These are phyloP conservation scores for Parmales sp. DNA, from an alignment of 108 stramenopile genomes.

Conservation along the genomic window DNA sequence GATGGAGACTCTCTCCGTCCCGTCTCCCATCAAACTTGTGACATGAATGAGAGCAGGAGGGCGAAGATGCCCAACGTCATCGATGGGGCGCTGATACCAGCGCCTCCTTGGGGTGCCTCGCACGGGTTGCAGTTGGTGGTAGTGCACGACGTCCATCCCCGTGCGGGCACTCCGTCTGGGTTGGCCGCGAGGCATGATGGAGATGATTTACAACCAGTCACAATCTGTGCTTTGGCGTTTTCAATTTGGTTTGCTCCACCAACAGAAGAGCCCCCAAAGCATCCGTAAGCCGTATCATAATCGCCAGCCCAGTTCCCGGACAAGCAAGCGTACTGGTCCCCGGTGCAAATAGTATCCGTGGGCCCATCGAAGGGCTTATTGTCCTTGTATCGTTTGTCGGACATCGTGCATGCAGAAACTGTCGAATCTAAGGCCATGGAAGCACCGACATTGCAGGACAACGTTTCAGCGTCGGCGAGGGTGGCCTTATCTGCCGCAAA, in stretches of 20 bases:
- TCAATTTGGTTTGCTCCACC: background rate
- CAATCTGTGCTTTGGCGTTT: background rate
- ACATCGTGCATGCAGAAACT: background rate
- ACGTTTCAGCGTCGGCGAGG: slow-evolving; percentile 6
- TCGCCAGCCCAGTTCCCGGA: background rate
- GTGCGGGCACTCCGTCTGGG: background rate
- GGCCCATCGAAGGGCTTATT: background rate
- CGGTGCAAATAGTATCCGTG: background rate
- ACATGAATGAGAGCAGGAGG: slow-evolving; percentile 1
- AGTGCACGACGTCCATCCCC: slow-evolving; percentile 4
- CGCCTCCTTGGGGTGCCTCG: background rate
- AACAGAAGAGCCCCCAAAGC: background rate
- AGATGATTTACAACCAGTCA: background rate
- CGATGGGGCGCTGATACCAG: background rate
- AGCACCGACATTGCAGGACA: slow-evolving; percentile 1
- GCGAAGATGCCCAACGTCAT: background rate
- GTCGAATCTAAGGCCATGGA: background rate
- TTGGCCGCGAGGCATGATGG: background rate
- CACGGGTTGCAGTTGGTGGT: slow-evolving; percentile 1
- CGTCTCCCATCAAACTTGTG: slow-evolving; percentile 6
- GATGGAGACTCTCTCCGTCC: too few relatives aligned
- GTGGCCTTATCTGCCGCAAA: background rate
- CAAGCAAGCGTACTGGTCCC: background rate
- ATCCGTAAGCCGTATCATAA: background rate
- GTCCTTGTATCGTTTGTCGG: background rate